Conservation (phyloP, 2,329 filamentous ascomycete species). For the Colletotrichum endophyticum region DNA sequence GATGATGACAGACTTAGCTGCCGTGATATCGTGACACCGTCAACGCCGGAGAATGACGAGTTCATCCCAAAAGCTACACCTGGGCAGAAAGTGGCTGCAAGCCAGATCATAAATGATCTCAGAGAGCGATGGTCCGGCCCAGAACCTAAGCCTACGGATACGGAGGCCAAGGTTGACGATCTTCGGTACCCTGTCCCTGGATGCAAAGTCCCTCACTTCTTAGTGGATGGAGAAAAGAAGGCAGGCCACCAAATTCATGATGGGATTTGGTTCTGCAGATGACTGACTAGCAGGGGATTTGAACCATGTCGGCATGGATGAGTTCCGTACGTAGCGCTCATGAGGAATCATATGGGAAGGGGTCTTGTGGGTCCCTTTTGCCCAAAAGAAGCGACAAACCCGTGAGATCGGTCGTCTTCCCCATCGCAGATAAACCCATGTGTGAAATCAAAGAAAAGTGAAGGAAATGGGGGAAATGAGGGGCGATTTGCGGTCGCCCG, state of each 20-base stretch:
- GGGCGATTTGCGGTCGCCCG: neutral
- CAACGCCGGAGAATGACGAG: neutral
- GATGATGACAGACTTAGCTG: neutral
- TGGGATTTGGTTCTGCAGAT: neutral
- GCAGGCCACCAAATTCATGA: neutral
- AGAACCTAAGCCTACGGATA: neutral
- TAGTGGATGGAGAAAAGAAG: neutral
- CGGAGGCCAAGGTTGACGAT: neutral
- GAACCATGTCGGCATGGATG: neutral
- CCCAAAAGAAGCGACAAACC: neutral
- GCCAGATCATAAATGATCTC: conserved; percentile 5
- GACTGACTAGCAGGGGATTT: neutral
- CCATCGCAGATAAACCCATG: neutral
- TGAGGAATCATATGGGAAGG: neutral
- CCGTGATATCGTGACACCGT: neutral
- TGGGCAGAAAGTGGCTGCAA: neutral
- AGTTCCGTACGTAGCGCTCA: neutral
- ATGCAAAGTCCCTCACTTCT: neutral
- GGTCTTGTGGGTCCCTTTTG: neutral
- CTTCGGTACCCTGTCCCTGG: conserved; percentile 3
- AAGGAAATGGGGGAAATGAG: neutral
- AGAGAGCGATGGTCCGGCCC: neutral
- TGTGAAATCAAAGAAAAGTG: neutral
- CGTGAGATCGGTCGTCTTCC: neutral
- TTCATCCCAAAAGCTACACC: neutral